A percentile compares a stretch with the other conserved stretches of the same genome.
These are phyloP conservation scores for Endothia cerciana DNA, from an alignment of 2,329 filamentous ascomycete species.

Conservation along the genomic window DNA sequence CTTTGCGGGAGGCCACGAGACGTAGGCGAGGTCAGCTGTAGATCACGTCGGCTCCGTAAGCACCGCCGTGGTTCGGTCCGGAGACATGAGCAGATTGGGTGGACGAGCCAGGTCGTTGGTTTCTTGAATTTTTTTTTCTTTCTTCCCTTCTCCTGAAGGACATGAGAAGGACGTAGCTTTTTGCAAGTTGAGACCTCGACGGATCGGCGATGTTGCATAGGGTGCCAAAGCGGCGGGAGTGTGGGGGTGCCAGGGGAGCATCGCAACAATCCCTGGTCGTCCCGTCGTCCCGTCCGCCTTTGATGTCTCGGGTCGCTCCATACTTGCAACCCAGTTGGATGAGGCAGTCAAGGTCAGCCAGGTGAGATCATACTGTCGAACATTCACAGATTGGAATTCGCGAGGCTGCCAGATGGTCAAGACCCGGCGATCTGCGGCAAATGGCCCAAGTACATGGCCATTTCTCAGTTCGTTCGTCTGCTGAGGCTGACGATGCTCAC, in stretches of 20 bases:
- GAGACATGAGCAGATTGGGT: neutral
- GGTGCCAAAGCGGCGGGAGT: neutral
- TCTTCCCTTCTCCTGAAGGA: neutral
- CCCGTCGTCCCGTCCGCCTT: neutral
- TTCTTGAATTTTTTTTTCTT: neutral
- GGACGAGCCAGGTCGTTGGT: neutral
- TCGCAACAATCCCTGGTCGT: constrained; percentile 5
- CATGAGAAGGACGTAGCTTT: neutral
- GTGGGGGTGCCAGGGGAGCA: constrained; percentile 10
- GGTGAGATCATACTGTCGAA: neutral
- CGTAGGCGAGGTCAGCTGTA: constrained; percentile 1
- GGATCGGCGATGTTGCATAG: constrained; percentile 4
- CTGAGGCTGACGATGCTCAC: neutral
- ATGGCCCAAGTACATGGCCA: neutral
- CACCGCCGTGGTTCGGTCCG: neutral
- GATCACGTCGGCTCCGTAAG: constrained; percentile 1
- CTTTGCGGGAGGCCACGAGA: constrained; percentile 2
- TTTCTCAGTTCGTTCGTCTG: neutral
- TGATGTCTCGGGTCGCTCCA: constrained; percentile 1
- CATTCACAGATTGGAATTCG: neutral
- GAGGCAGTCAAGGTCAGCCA: neutral
- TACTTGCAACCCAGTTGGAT: neutral
- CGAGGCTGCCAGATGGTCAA: too few species aligned
- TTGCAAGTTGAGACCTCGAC: neutral
- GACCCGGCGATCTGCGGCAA: neutral